Percentiles rank a stretch among this genome's conserved stretches.
Evolutionary conservation across 768 basidiomycete genomes (phyloP).

Genomic region (Royoungia palumana): DNA sequence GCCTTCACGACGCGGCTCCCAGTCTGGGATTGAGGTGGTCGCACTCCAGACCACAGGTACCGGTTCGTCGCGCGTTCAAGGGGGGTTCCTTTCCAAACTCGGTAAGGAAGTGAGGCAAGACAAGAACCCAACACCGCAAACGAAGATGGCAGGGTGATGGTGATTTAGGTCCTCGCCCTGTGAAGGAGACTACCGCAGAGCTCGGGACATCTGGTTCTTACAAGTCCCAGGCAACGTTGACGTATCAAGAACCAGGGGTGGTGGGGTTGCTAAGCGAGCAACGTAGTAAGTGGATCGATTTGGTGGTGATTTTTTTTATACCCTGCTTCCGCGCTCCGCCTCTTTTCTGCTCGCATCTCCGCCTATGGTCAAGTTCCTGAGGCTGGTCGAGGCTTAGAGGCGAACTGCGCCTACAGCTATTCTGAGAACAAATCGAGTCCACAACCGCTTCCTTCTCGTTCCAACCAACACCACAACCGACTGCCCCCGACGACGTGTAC

Average conservation of each 20-base stretch:
- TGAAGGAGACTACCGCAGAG: neutral
- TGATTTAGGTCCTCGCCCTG: neutral
- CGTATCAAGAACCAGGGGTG: neutral
- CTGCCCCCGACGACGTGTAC: no score
- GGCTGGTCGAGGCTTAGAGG: no score
- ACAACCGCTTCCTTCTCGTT: no score
- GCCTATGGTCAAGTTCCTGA: neutral
- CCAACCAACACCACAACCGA: no score
- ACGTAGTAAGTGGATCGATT: no score
- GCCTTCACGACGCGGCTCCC: neutral
- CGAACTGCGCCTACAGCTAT: no score
- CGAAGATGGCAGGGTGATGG: neutral
- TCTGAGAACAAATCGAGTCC: no score
- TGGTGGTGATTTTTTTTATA: neutral
- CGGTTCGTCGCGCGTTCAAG: neutral
- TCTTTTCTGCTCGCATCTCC: neutral
- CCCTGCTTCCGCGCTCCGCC: neutral
- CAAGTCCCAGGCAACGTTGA: neutral
- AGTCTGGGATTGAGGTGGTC: neutral
- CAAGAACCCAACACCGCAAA: neutral
- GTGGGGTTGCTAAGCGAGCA: no score
- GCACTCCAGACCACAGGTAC: neutral
- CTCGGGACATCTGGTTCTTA: neutral
- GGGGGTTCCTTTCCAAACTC: conserved; percentile 5
- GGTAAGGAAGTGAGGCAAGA: neutral